These are phyloP conservation scores for Suhomyces chickasaworum DNA, from an alignment of 1,139 yeast species.

Conservation along the genomic window DNA sequence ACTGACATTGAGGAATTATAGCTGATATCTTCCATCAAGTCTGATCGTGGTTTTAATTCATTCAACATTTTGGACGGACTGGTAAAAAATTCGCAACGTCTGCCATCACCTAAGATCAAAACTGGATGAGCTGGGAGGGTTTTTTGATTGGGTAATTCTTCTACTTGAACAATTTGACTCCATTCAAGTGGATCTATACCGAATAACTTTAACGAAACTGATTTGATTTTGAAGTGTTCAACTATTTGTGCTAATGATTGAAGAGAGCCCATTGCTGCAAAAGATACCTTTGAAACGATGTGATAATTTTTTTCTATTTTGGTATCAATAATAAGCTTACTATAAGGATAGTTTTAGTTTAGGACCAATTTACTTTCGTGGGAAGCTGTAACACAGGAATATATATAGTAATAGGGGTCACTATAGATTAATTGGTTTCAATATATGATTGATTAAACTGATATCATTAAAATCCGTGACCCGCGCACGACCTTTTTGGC, in stretches of 20 bases:
- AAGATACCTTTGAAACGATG: background rate
- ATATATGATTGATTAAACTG: background rate
- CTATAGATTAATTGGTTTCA: too few species aligned
- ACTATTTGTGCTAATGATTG: constrained; percentile 26
- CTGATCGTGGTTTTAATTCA: background rate
- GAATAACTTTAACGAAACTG: constrained; percentile 23
- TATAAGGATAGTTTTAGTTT: too few species aligned
- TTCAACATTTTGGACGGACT: background rate
- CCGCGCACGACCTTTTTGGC: constrained; percentile 11
- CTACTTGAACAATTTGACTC: constrained; percentile 12
- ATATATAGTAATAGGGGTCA: too few species aligned
- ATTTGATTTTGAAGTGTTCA: constrained; percentile 23
- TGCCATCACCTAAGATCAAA: constrained; percentile 3
- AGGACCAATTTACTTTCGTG: too few species aligned
- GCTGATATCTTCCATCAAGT: background rate
- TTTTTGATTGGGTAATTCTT: background rate
- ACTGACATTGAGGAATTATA: background rate
- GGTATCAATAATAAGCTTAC: too few species aligned
- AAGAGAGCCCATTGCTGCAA: constrained; percentile 23
- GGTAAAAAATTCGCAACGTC: background rate
- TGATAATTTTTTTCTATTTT: too few species aligned
- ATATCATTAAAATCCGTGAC: background rate
- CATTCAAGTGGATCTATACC: constrained; percentile 16
- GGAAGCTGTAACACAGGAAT: too few species aligned
- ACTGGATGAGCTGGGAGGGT: constrained; percentile 11